These are phyloP conservation scores for Sporisorium iseilematis-ciliati DNA, from an alignment of 1,284 basidiomycete genomes.

Conservation along the genomic window DNA sequence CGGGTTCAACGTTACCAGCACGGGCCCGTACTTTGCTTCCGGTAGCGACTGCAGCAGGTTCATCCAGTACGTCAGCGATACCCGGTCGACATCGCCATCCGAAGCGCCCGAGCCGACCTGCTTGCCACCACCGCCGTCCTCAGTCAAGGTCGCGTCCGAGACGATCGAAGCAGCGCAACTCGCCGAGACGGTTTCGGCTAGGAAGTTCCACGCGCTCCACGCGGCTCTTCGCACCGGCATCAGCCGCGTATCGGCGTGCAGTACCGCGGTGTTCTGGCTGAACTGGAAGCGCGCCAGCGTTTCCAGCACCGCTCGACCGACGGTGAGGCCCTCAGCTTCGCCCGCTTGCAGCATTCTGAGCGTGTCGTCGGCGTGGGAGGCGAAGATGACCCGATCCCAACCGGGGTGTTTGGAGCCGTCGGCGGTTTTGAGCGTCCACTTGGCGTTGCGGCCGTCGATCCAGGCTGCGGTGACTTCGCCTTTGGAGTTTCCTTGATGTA, in stretches of 20 bases:
- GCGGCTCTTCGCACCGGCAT: slow-evolving; percentile 54
- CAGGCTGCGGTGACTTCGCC: slow-evolving; percentile 31
- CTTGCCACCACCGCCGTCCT: slow-evolving; percentile 22
- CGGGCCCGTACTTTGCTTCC: slow-evolving; percentile 75
- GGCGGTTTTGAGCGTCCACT: slow-evolving; percentile 68
- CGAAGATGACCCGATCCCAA: slow-evolving; percentile 80
- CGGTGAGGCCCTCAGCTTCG: slow-evolving; percentile 70
- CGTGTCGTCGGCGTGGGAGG: slow-evolving; percentile 80
- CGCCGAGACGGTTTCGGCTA: slow-evolving; percentile 43
- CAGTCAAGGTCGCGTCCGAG: background rate
- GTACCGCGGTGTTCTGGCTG: slow-evolving; percentile 78
- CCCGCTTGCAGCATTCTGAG: slow-evolving; percentile 74
- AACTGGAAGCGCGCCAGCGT: slow-evolving; percentile 71
- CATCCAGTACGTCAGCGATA: slow-evolving; percentile 77
- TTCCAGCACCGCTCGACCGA: slow-evolving; percentile 76
- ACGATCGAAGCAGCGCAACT: background rate
- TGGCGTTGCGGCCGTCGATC: slow-evolving; percentile 29
- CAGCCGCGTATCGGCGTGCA: slow-evolving; percentile 74
- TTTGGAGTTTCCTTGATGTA: slow-evolving; percentile 32
- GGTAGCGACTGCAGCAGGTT: slow-evolving; percentile 81
- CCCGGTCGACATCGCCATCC: slow-evolving; percentile 46
- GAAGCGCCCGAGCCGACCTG: background rate
- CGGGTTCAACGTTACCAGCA: slow-evolving; percentile 82
- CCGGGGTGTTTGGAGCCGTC: slow-evolving; percentile 67
- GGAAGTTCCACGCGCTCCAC: slow-evolving; percentile 64